Base-by-base conservation (phyloP, 1,139 yeast species). In the Scheffersomyces segobiensis region DNA sequence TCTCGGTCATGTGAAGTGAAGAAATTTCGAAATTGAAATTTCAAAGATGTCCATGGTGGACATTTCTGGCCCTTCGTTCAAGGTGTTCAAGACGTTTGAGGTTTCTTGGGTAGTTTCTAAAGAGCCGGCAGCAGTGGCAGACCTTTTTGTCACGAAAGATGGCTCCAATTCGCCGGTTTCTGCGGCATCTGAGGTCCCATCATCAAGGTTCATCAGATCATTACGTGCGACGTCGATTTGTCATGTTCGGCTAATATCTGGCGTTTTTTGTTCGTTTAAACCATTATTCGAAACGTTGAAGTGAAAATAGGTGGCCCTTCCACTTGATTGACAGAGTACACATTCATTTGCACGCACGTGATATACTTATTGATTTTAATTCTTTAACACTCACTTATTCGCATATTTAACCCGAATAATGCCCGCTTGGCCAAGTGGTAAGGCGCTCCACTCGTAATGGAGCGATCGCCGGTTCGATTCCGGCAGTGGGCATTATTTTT, bases 361-460 rank as follows among this genome's bases (percentile, higher is more conserved):
- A 24, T 6, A n/a, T n/a, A n/a, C n/a, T n/a, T n/a, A n/a, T n/a
- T n/a, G n/a, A n/a, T n/a, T n/a, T n/a, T n/a, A n/a, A n/a, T n/a
- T n/a, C n/a, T n/a, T n/a, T n/a, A n/a, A n/a, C n/a, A n/a, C n/a
- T n/a, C n/a, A n/a, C n/a, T n/a, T n/a, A n/a, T n/a, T n/a, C n/a
- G n/a, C n/a, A n/a, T n/a, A n/a, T n/a, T n/a, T n/a, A n/a, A n/a
- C 17, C 42, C 48, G 53, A 53, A 53, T 52, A 56, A 50, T 53
- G 80, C 82, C 82, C 80, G 77, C 79, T 78, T 78, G 83, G 82
- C 83, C 83, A 78, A 79, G 83, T 79, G 82, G 82, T 79, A 79
- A 78, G 83, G 83, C 83, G 79, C 82, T 79, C 81, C 83, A 79
- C 82, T 77, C 81, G 82, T 78, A 79, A 79, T 79, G 83, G 81